These are phyloP conservation scores for Gonapodya prolifera DNA, from an alignment of 192 early-diverging fungal species.

Conservation along the genomic window DNA sequence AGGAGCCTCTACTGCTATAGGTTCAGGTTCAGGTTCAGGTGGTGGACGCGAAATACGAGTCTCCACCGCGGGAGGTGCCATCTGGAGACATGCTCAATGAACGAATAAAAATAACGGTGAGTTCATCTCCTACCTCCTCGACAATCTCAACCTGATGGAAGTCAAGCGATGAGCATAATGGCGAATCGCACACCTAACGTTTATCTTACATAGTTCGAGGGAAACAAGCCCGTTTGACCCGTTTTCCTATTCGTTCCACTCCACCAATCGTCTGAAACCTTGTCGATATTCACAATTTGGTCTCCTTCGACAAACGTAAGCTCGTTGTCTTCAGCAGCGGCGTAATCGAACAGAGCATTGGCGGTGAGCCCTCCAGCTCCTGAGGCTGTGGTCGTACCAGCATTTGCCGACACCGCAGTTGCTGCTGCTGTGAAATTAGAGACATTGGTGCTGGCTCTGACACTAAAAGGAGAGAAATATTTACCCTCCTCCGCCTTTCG, in stretches of 20 bases:
- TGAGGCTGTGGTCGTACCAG: not conserved
- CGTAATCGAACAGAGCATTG: constrained; percentile 57
- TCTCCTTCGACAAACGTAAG: constrained; percentile 67
- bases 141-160: not conserved
- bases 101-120: not conserved
- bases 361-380: not conserved
- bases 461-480: too few species aligned
- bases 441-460: not conserved
- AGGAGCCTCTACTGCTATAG: constrained; percentile 5
- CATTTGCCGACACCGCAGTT: not conserved
- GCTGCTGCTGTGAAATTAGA: not conserved
- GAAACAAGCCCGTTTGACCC: not conserved
- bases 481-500: not conserved
- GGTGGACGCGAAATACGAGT: constrained; percentile 13
- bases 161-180: too few species aligned
- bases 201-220: not conserved
- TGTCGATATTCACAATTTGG: constrained; percentile 62
- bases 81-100: constrained; percentile 4
- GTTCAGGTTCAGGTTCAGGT: constrained; percentile 12
- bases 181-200: too few species aligned
- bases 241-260: constrained; percentile 33
- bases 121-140: not conserved
- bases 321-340: constrained; percentile 77
- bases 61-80: constrained; percentile 5
- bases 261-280: constrained; percentile 89